These are phyloP conservation scores for Phlyctochytrium planicorne DNA, from an alignment of 192 early-diverging fungal genomes.

Conservation along the genomic window DNA sequence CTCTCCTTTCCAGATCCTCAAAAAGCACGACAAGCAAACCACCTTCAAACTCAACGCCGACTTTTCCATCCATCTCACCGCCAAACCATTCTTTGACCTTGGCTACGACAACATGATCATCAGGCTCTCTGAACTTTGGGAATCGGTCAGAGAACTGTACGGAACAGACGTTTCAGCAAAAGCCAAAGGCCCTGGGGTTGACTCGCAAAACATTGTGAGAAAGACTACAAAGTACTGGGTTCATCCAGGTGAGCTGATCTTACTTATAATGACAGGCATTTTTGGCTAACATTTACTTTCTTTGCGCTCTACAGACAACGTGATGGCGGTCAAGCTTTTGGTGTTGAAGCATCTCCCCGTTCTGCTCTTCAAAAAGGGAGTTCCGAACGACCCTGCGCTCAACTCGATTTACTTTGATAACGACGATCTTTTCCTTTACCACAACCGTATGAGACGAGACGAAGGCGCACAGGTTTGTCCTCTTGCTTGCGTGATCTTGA, in stretches of 20 bases:
- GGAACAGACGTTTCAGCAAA: neutral
- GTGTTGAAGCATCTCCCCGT: constrained; percentile 90
- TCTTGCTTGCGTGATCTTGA: too few relatives aligned
- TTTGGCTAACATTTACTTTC: neutral
- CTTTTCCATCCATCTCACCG: constrained; percentile 75
- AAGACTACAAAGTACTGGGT: constrained; percentile 91
- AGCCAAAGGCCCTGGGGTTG: constrained; percentile 37
- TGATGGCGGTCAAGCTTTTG: constrained; percentile 86
- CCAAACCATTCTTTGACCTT: constrained; percentile 74
- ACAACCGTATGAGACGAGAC: constrained; percentile 75
- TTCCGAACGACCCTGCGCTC: constrained; percentile 73
- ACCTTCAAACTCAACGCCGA: constrained; percentile 68
- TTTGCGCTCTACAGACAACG: constrained; percentile 64
- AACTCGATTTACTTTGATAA: constrained; percentile 91
- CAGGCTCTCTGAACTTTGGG: constrained; percentile 51
- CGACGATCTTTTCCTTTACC: constrained; percentile 75
- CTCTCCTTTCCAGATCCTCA: constrained; percentile 70
- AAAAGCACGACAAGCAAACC: constrained; percentile 95
- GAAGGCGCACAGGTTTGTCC: constrained; percentile 80
- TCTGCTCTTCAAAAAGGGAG: constrained; percentile 79
- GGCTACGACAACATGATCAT: constrained; percentile 79
- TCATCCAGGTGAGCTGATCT: constrained; percentile 53
- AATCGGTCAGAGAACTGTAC: constrained; percentile 23
- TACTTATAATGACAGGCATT: constrained; percentile 4
- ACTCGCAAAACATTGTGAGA: constrained; percentile 72